phyloP scores from a whole-genome alignment of 169 alveolate species.

The Toxoplasma gondii region DNA sequence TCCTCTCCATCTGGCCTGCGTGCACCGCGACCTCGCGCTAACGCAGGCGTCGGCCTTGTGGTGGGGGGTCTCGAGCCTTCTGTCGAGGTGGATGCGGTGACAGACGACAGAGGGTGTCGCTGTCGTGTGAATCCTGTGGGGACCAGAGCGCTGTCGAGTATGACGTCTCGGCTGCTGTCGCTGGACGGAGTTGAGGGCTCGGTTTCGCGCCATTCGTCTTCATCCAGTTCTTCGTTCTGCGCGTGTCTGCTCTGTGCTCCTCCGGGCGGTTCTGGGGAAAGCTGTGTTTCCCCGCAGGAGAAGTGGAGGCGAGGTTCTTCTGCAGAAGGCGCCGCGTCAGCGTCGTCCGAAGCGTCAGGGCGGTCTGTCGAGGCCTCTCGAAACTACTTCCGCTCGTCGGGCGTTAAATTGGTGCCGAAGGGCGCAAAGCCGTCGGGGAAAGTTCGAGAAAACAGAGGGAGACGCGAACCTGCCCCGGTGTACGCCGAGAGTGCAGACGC shows the following conservation, averaged over 20 bases:
- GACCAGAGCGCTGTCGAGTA: background rate
- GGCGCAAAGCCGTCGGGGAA: no score
- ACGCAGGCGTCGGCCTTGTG: background rate
- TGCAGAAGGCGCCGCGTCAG: background rate
- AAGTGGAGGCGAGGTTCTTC: background rate
- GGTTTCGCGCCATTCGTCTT: background rate
- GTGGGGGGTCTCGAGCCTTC: conserved; percentile 33
- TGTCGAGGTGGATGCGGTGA: background rate
- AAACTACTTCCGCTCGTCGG: background rate
- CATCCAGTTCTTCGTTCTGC: background rate
- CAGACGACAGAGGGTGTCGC: conserved; percentile 13
- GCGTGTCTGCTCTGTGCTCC: background rate
- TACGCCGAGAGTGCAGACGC: no score
- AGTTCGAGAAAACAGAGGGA: no score
- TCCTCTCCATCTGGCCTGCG: no score
- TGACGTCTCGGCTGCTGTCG: background rate
- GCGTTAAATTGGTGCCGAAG: no score
- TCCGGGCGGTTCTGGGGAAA: background rate
- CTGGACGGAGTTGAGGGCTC: background rate
- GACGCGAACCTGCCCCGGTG: no score
- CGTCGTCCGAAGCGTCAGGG: background rate
- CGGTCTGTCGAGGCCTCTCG: background rate
- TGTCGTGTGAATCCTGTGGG: background rate
- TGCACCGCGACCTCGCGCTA: no score
- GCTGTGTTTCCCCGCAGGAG: background rate